Evolutionary conservation across 176 grass and related monocot species (phyloP).

Genomic region (Raddia guianensis): DNA sequence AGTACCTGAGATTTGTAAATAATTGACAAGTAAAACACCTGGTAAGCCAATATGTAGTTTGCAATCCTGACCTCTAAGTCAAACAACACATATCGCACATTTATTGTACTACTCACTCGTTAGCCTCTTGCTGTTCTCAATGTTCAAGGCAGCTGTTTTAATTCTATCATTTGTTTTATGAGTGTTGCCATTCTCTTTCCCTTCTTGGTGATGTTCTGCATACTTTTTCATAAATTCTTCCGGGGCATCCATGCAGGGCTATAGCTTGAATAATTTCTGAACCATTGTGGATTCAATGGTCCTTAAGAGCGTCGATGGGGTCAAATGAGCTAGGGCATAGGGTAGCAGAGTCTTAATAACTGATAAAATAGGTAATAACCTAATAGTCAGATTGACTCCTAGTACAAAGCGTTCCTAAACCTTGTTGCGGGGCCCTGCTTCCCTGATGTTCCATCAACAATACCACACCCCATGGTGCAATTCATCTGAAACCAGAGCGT

Average conservation of each 20-base stretch:
- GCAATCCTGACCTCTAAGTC: background rate
- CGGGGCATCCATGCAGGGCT: background rate
- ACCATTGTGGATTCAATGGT: background rate
- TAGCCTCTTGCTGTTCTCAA: background rate
- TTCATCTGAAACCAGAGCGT: background rate
- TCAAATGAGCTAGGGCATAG: background rate
- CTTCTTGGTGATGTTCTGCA: background rate
- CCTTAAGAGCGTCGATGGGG: background rate
- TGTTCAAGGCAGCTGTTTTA: background rate
- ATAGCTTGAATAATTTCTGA: background rate
- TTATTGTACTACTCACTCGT: background rate
- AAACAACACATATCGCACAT: background rate
- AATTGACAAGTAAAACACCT: background rate
- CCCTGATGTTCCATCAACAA: background rate
- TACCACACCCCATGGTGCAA: background rate
- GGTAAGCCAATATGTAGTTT: background rate
- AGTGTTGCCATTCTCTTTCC: background rate
- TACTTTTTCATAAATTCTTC: conserved; percentile 2
- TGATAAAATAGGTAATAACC: too few relatives aligned
- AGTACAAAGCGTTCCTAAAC: background rate
- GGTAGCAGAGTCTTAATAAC: background rate
- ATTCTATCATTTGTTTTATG: background rate
- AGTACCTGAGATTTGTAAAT: background rate
- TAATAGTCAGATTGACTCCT: background rate
- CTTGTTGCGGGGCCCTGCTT: background rate